phyloP scores from a whole-genome alignment of 2,329 filamentous ascomycete species.

The Aspergillus viridinutans region DNA sequence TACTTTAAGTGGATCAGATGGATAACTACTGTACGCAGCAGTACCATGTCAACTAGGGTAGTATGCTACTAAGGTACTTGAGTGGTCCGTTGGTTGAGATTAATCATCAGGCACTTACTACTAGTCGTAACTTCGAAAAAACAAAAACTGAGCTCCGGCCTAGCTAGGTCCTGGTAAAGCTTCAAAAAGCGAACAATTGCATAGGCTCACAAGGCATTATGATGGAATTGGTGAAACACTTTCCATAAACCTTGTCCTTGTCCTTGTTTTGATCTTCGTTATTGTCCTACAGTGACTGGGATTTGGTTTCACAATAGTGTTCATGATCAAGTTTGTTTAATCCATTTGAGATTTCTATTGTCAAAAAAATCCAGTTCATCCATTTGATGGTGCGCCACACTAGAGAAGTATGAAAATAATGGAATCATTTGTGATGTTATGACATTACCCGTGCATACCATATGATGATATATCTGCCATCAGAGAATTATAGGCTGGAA shows the following conservation, averaged over 20 bases:
- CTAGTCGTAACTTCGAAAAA: background rate
- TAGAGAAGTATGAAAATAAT: background rate
- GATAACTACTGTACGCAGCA: too few relatives aligned
- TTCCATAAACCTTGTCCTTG: background rate
- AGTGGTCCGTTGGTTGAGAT: background rate
- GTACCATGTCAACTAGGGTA: too few relatives aligned
- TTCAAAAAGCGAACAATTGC: background rate
- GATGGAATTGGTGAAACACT: background rate
- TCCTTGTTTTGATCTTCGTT: background rate
- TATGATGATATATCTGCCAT: background rate
- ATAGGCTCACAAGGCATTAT: background rate
- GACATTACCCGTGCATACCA: background rate
- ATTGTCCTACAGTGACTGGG: background rate
- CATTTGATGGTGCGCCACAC: background rate
- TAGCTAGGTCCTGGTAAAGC: background rate
- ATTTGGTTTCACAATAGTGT: background rate
- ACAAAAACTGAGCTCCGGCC: background rate
- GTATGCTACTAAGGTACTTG: too few relatives aligned
- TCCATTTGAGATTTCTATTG: background rate
- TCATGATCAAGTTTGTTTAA: background rate
- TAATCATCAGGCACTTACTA: background rate
- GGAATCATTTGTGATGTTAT: background rate
- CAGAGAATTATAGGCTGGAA: background rate
- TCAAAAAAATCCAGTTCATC: background rate
- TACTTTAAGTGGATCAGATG: background rate